These are phyloP conservation scores for Jaapia argillacea DNA, from an alignment of 768 basidiomycete genomes.

Conservation along the genomic window DNA sequence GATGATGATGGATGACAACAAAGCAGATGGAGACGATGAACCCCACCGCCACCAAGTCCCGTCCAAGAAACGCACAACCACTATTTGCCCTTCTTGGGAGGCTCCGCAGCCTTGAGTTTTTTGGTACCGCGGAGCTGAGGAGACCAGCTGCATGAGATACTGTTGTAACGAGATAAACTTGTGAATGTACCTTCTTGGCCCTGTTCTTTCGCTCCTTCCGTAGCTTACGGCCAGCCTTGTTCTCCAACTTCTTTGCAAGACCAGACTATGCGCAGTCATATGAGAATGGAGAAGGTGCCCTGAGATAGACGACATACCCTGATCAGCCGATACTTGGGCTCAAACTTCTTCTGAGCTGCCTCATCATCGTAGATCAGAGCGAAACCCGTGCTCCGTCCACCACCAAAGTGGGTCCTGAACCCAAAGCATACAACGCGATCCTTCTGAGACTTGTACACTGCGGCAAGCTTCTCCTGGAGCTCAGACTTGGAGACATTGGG, in stretches of 20 bases:
- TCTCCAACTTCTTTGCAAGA: constrained; percentile 65
- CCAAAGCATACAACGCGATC: constrained; percentile 89
- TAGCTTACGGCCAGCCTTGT: constrained; percentile 92
- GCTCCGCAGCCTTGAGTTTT: constrained; percentile 88
- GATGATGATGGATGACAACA: constrained; percentile 18
- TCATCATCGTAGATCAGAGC: constrained; percentile 97
- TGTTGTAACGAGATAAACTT: background rate
- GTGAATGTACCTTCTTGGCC: constrained; percentile 81
- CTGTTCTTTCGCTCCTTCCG: constrained; percentile 99
- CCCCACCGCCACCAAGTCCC: too few species aligned
- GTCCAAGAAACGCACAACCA: constrained; percentile 19
- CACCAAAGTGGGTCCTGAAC: constrained; percentile 94
- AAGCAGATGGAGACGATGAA: constrained; percentile 28
- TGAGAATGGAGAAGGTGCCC: background rate
- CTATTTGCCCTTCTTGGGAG: constrained; percentile 90
- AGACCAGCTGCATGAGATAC: constrained; percentile 9
- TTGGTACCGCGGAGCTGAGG: constrained; percentile 85
- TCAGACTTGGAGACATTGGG: constrained; percentile 90
- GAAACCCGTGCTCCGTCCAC: constrained; percentile 95
- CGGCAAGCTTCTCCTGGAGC: constrained; percentile 85
- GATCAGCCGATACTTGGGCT: constrained; percentile 91
- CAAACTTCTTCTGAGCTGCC: constrained; percentile 91
- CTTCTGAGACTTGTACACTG: constrained; percentile 90
- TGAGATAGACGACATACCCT: constrained; percentile 63
- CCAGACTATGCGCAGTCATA: constrained; percentile 39